Evolutionary conservation across 192 early-diverging fungal species (phyloP).

Genomic region (Umbelopsis vinacea): DNA sequence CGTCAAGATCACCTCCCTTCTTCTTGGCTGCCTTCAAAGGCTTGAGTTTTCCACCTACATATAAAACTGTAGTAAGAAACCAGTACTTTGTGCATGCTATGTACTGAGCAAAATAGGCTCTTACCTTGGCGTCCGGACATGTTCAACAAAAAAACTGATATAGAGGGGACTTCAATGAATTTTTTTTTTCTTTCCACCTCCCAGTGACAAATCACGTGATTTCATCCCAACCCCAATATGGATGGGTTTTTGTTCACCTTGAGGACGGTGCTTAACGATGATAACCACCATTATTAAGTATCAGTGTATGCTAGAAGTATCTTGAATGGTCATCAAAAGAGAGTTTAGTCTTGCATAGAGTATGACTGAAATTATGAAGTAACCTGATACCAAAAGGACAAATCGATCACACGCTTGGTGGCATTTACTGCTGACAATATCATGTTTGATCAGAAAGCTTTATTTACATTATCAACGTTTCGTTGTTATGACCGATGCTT

Average conservation of each 20-base stretch:
- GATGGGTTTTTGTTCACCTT: no score
- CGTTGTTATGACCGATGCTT: conserved; percentile 26
- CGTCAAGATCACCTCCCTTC: conserved; percentile 62
- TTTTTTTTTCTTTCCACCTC: background rate
- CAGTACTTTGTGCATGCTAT: background rate
- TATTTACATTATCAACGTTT: background rate
- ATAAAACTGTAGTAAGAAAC: background rate
- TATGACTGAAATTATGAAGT: no score
- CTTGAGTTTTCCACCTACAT: conserved; percentile 82
- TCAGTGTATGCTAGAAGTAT: no score
- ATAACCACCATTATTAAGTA: no score
- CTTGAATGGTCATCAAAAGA: no score
- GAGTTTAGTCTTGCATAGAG: no score
- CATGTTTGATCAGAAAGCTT: background rate
- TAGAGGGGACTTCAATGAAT: background rate
- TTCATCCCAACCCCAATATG: no score
- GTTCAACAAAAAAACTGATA: conserved; percentile 24
- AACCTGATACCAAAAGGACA: no score
- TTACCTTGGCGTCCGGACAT: conserved; percentile 66
- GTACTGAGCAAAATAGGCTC: background rate
- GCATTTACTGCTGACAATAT: no score
- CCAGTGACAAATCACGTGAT: background rate
- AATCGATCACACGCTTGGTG: no score
- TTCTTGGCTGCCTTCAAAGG: conserved; percentile 89
- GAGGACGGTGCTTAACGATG: no score